Percentiles rank a stretch among this genome's conserved stretches.
Conservation (phyloP, 495 filamentous ascomycete genomes). For the Corynascus novoguineensis region DNA sequence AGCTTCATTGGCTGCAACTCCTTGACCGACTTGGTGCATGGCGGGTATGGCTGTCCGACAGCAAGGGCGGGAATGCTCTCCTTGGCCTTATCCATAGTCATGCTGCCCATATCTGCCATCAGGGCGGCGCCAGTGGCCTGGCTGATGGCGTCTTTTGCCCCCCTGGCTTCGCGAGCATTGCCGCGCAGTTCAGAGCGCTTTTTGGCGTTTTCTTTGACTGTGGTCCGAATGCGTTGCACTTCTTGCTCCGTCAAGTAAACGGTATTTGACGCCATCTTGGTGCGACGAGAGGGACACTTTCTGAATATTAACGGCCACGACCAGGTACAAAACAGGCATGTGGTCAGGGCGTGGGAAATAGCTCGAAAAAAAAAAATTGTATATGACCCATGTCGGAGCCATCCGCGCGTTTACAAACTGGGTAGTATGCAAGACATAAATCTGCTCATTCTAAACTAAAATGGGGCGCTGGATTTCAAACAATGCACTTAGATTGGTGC, state of each 20-base stretch:
- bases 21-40: not conserved
- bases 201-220: not conserved
- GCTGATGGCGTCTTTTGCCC: conserved; percentile 1
- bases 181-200: not conserved
- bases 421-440: too few relatives aligned
- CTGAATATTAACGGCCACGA: too few relatives aligned
- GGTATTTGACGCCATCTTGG: too few relatives aligned
- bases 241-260: conserved; percentile 3
- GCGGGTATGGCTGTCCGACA: conserved; percentile 1
- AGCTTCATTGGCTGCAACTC: conserved; percentile 7
- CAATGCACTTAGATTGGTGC: too few relatives aligned
- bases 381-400: too few relatives aligned
- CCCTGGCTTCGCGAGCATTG: not conserved
- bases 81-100: not conserved
- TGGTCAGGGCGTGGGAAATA: too few relatives aligned
- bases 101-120: conserved; percentile 1
- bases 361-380: too few relatives aligned
- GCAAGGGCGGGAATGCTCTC: not conserved
- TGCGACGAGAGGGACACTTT: too few relatives aligned
- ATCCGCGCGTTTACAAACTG: too few relatives aligned
- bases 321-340: too few relatives aligned
- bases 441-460: too few relatives aligned
- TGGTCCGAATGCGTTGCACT: not conserved
- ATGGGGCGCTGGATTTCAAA: too few relatives aligned
- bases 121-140: conserved; percentile 3